These are phyloP conservation scores for Podaxis carcinomalis DNA, from an alignment of 768 basidiomycete species.

Conservation along the genomic window DNA sequence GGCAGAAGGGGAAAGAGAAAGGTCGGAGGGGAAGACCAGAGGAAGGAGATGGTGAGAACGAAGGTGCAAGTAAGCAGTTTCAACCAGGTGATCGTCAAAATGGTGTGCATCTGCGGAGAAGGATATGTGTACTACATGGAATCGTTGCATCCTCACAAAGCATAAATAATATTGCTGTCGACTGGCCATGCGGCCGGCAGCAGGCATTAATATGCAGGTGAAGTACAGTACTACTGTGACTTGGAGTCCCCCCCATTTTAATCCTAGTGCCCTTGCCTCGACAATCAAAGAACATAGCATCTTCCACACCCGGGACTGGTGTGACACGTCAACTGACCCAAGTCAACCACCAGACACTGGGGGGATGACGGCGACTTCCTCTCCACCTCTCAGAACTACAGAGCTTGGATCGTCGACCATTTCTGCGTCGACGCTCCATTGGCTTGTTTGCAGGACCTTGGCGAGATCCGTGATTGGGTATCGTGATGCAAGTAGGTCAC, in stretches of 20 bases:
- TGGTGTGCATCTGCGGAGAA: background rate
- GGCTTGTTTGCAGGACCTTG: conserved; percentile 52
- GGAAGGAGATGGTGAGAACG: conserved; percentile 6
- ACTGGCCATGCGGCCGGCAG: background rate
- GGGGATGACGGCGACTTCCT: conserved; percentile 77
- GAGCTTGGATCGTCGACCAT: conserved; percentile 63
- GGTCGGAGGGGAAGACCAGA: conserved; percentile 5
- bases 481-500: conserved; percentile 44
- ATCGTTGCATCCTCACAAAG: background rate
- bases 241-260: background rate
- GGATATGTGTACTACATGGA: background rate
- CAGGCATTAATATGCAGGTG: background rate
- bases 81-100: background rate
- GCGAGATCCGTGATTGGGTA: conserved; percentile 49
- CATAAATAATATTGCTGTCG: background rate
- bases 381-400: conserved; percentile 56
- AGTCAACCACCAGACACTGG: conserved; percentile 75
- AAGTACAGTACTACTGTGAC: background rate
- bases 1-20: background rate
- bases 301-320: background rate
- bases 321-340: background rate
- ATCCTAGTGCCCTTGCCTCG: background rate
- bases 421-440: conserved; percentile 79
- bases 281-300: background rate
- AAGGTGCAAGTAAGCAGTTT: background rate